Percentiles rank a stretch among this genome's conserved stretches.
Evolutionary conservation across 169 alveolate genomes (phyloP).

Genomic region (Eimeria acervulina): DNA sequence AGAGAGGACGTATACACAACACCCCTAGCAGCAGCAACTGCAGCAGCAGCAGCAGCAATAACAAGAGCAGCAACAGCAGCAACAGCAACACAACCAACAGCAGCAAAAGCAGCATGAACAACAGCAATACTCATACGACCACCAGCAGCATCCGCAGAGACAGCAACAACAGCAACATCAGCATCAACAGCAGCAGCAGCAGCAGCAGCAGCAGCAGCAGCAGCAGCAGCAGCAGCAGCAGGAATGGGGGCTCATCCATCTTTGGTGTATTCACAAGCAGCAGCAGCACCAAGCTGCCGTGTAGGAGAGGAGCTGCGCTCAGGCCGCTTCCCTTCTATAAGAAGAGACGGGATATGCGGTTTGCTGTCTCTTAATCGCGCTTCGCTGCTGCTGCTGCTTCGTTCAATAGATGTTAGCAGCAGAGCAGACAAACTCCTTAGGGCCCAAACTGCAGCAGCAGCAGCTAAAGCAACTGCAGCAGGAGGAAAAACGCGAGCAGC

Average conservation of each 20-base stretch:
- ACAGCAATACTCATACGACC: background rate
- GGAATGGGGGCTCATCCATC: constrained; percentile 10
- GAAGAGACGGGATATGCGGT: background rate
- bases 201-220: constrained; percentile 8
- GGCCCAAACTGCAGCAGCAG: too few relatives aligned
- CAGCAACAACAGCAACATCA: too few relatives aligned
- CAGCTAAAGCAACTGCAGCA: too few relatives aligned
- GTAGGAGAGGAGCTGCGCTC: background rate
- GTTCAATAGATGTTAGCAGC: background rate
- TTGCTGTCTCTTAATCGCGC: background rate
- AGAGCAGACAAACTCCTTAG: background rate
- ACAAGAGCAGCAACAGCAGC: background rate
- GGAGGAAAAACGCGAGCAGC: background rate
- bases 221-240: constrained; percentile 8
- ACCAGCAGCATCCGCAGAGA: background rate
- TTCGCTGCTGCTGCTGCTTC: constrained; percentile 8
- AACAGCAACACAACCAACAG: too few relatives aligned
- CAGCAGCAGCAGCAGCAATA: background rate
- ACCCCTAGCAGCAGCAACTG: background rate
- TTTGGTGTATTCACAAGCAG: background rate
- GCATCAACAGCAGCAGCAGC: too few relatives aligned
- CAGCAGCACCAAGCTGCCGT: background rate
- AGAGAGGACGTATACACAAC: too few relatives aligned
- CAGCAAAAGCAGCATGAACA: background rate
- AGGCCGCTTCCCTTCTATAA: background rate